These are phyloP conservation scores for Cyclocybe cylindracea DNA, from an alignment of 768 basidiomycete species.

Conservation along the genomic window DNA sequence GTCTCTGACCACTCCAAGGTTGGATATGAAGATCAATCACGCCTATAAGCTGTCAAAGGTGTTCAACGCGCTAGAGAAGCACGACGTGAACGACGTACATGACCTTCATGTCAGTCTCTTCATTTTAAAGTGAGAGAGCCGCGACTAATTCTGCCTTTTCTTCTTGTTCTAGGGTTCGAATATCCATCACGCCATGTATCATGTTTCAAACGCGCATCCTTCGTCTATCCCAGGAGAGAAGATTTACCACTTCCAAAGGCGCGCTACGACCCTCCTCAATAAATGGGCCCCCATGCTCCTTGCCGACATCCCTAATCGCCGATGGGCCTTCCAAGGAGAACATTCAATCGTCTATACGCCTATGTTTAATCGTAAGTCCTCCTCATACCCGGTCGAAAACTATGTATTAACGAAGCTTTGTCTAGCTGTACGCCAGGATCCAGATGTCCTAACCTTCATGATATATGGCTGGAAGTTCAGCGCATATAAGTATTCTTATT, in stretches of 20 bases:
- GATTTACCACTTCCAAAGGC: constrained; percentile 13
- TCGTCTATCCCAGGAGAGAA: constrained; percentile 12
- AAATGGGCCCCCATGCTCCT: constrained; percentile 8
- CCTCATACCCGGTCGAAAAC: not conserved
- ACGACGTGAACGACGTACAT: not conserved
- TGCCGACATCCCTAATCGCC: constrained; percentile 5
- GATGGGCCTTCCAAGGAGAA: constrained; percentile 13
- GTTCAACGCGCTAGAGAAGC: constrained; percentile 6
- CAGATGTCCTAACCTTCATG: constrained; percentile 1
- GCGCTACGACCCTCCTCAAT: constrained; percentile 4
- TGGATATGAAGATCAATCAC: constrained; percentile 6
- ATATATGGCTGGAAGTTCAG: constrained; percentile 8
- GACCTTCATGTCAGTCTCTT: constrained; percentile 9
- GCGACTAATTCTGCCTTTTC: not conserved
- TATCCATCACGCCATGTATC: constrained; percentile 12
- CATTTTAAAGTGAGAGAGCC: not conserved
- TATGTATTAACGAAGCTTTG: not conserved
- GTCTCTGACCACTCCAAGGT: not conserved
- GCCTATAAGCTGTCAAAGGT: constrained; percentile 8
- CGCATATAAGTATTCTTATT: constrained; percentile 10
- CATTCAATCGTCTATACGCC: constrained; percentile 11
- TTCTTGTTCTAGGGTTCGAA: constrained; percentile 3
- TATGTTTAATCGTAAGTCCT: constrained; percentile 5
- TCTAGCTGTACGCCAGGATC: not conserved
- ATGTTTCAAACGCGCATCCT: not conserved